Evolutionary conservation across 2,329 filamentous ascomycete genomes (phyloP).

Genomic region (Diaporthe vaccinii): DNA sequence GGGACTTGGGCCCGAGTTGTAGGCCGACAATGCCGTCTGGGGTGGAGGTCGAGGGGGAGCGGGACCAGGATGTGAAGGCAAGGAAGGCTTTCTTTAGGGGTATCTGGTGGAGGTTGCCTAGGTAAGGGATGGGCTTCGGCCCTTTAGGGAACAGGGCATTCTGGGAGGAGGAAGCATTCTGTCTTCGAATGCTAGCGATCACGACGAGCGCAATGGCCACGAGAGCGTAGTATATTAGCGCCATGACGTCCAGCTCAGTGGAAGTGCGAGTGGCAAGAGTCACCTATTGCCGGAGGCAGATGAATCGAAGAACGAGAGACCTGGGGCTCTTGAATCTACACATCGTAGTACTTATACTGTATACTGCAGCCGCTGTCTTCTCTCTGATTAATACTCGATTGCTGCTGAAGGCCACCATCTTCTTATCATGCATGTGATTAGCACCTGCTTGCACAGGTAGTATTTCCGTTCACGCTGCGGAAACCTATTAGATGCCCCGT

Average conservation of each 20-base stretch:
- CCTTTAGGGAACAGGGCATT: slow-evolving; percentile 42
- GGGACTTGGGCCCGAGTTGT: slow-evolving; percentile 41
- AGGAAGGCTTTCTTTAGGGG: slow-evolving; percentile 41
- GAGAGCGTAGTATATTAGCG: slow-evolving; percentile 5
- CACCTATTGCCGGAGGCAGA: not conserved
- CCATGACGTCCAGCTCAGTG: not conserved
- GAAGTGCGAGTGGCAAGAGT: not conserved
- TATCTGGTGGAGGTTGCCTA: slow-evolving; percentile 46
- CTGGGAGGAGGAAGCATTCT: not conserved
- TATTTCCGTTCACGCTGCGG: not conserved
- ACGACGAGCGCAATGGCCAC: slow-evolving; percentile 8
- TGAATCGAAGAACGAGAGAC: not conserved
- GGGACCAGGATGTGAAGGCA: slow-evolving; percentile 42
- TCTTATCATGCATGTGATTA: not conserved
- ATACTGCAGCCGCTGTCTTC: not conserved
- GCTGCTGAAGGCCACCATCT: not conserved
- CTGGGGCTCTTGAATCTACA: not conserved
- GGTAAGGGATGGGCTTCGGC: slow-evolving; percentile 42
- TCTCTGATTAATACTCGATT: not conserved
- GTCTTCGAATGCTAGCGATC: not conserved
- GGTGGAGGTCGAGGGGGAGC: slow-evolving; percentile 38
- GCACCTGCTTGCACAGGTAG: not conserved
- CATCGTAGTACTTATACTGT: not conserved
- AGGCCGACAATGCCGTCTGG: slow-evolving; percentile 43
- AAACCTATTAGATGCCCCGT: not conserved